These are phyloP conservation scores for Fomes fomentarius DNA, from an alignment of 1,284 basidiomycete species.

Conservation along the genomic window DNA sequence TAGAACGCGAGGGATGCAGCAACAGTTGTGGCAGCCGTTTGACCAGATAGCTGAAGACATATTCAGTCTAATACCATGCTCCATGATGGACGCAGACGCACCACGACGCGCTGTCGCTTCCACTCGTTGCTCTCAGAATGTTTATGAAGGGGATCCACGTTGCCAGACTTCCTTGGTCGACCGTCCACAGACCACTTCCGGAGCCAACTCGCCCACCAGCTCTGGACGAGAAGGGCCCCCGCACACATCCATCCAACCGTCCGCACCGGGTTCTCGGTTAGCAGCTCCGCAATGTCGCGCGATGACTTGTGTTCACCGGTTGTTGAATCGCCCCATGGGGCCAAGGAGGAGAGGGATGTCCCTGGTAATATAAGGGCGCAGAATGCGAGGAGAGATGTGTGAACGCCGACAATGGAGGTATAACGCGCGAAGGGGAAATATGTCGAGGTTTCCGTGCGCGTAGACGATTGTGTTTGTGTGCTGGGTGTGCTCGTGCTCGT, in stretches of 20 bases:
- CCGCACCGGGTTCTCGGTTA: constrained; percentile 64
- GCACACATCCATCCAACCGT: constrained; percentile 65
- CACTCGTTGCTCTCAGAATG: constrained; percentile 38
- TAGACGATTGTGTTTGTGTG: not conserved
- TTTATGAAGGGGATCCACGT: constrained; percentile 31
- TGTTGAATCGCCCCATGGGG: constrained; percentile 29
- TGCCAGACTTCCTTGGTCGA: constrained; percentile 20
- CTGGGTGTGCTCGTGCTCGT: not conserved
- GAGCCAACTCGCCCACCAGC: constrained; percentile 78
- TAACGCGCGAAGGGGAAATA: constrained; percentile 57
- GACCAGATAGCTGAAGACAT: constrained; percentile 43
- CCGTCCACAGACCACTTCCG: constrained; percentile 47
- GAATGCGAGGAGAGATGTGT: constrained; percentile 68
- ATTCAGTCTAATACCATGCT: not conserved
- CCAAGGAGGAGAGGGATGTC: constrained; percentile 44
- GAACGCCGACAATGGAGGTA: constrained; percentile 74
- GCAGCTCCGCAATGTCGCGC: constrained; percentile 59
- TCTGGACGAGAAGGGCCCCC: constrained; percentile 62
- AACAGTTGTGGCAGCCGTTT: constrained; percentile 59
- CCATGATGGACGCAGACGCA: constrained; percentile 30
- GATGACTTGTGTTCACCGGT: constrained; percentile 51
- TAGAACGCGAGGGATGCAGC: constrained; percentile 52
- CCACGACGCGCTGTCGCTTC: constrained; percentile 34
- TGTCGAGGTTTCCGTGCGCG: constrained; percentile 1
- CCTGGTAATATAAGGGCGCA: constrained; percentile 69